Conservation (phyloP, 1,284 basidiomycete species). For the Boletus semigastroideus region DNA sequence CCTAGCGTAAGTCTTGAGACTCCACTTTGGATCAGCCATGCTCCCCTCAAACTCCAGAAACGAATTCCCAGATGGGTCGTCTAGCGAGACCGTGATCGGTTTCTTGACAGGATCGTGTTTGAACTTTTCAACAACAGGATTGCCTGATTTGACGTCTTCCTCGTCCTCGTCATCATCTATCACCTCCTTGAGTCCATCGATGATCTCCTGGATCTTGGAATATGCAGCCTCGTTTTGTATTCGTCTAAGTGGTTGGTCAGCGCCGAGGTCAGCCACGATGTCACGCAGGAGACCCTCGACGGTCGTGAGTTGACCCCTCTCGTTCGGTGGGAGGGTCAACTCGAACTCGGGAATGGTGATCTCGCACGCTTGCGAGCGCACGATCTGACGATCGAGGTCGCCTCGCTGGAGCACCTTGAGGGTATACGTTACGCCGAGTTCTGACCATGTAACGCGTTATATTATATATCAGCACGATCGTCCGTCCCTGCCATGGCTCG, state of each 20-base stretch:
- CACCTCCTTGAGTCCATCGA: conserved; percentile 68
- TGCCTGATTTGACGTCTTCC: conserved; percentile 30
- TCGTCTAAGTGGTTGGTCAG: conserved; percentile 85
- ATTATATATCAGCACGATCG: not conserved
- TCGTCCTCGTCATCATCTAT: conserved; percentile 64
- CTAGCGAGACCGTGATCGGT: conserved; percentile 82
- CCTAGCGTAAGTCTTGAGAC: conserved; percentile 82
- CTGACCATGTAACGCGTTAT: conserved; percentile 24
- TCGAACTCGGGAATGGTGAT: conserved; percentile 87
- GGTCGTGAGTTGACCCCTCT: conserved; percentile 91
- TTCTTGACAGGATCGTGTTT: conserved; percentile 51
- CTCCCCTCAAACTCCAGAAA: conserved; percentile 86
- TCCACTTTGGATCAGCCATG: conserved; percentile 92
- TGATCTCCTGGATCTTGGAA: conserved; percentile 75
- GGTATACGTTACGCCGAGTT: conserved; percentile 75
- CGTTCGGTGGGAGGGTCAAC: conserved; percentile 82
- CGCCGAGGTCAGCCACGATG: conserved; percentile 78
- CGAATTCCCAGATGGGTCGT: conserved; percentile 95
- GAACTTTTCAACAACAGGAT: conserved; percentile 29
- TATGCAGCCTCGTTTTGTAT: conserved; percentile 80
- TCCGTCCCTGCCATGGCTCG: not conserved
- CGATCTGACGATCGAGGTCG: conserved; percentile 92
- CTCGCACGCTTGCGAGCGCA: conserved; percentile 86
- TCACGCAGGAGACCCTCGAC: conserved; percentile 92
- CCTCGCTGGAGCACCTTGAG: conserved; percentile 72